Base-by-base conservation (phyloP, 2,329 filamentous ascomycete genomes). In the Exophiala lecanii-corni region DNA sequence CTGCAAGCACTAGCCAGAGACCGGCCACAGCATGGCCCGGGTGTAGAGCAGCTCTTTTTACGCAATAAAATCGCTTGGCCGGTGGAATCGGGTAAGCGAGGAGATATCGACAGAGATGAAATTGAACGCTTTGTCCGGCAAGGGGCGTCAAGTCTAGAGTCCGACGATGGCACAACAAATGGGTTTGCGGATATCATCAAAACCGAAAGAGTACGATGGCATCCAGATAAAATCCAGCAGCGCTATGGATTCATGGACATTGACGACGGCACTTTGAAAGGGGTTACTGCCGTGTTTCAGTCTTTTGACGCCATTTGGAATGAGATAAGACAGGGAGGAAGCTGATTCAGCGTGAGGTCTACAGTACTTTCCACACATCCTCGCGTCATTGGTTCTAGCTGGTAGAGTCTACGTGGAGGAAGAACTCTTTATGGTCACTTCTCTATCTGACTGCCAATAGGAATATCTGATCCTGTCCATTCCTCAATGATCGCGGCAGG, bases 221-320 rank as follows among this genome's bases (percentile, higher is more conserved):
- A 98, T 69, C 92, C 92, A 3, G 92, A 98, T 67, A 98, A 97
- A 72, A 85, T 97, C 43, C 88, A 96, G 70, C 92, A 96, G 67
- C 79, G 81, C 40, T 82, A 94, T 47, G 86, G 88, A 2, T 71
- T 73, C 10, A 79, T 94, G 38, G 82, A 89, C 35, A 79, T 94
- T 36, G 83, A 89, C 36, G 74, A 79, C 17, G 74, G 74, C 3
- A 79, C 86, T 2, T 82, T 94, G 74, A 80, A 79, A 59, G 75
- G 81, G 41, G 86, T 96, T 31, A 98, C 91, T 9, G 84, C 86
- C 5, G 82, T 95, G 7, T 98, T 97, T 59, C 91, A 97, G 66
- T 81, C 89, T 20, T 76, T 97, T 35, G 92, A 98, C 68, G 73
- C 71, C 39, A 66, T 96, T 57, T 94, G 87, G 85, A 76, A 71